A percentile compares a stretch with the other conserved stretches of the same genome.
phyloP scores from a whole-genome alignment of 768 basidiomycete genomes.

The Suillus ampliporus region DNA sequence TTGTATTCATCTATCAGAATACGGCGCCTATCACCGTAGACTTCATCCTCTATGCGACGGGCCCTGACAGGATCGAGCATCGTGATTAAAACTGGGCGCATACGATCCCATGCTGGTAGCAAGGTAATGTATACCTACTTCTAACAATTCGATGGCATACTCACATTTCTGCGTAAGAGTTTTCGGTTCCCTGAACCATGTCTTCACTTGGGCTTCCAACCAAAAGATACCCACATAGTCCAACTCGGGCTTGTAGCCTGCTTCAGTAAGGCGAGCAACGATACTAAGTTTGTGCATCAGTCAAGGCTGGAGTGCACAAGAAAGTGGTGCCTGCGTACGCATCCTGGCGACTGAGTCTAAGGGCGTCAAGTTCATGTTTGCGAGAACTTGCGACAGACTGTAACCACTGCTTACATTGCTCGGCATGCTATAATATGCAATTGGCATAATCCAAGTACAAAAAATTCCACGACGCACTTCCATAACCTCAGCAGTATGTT shows the following conservation, averaged over 20 bases:
- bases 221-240: not conserved
- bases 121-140: not conserved
- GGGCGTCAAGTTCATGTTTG: conserved; percentile 1
- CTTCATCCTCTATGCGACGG: not conserved
- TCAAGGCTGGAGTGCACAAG: not conserved
- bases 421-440: conserved; percentile 2
- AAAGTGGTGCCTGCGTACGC: not conserved
- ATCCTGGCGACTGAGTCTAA: not conserved
- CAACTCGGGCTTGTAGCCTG: conserved; percentile 8
- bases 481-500: not conserved
- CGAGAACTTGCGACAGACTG: conserved; percentile 3
- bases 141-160: not conserved
- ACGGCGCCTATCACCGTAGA: conserved; percentile 2
- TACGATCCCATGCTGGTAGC: conserved; percentile 8
- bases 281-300: not conserved
- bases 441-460: not conserved
- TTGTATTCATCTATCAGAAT: not conserved
- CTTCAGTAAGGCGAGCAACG: not conserved
- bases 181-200: not conserved
- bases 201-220: not conserved
- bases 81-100: not conserved
- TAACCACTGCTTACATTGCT: not conserved
- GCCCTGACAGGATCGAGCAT: not conserved
- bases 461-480: not conserved
- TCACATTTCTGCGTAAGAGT: not conserved